Evolutionary conservation across 129 eudicot species (phyloP).

Genomic region (Daucus carota): DNA sequence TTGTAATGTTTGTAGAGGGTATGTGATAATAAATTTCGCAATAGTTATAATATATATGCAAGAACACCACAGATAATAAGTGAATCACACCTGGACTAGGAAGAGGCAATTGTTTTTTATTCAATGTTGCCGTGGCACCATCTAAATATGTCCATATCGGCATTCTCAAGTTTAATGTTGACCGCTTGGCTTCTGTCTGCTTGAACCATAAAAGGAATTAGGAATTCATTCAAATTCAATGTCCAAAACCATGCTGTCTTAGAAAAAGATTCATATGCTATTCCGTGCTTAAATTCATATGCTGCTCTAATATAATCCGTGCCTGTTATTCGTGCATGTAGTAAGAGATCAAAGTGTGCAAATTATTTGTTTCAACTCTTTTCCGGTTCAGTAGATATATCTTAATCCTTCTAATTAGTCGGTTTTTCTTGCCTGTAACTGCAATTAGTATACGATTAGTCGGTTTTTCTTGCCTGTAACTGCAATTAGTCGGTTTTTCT

Average conservation of each 20-base stretch:
- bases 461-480: neutral
- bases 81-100: constrained; percentile 57
- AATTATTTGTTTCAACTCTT: neutral
- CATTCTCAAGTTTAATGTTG: constrained; percentile 64
- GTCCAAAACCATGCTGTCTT: neutral
- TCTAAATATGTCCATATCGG: constrained; percentile 58
- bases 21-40: neutral
- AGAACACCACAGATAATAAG: neutral
- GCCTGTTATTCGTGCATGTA: neutral
- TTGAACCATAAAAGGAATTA: constrained; percentile 15
- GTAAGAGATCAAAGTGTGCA: neutral
- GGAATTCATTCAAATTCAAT: neutral
- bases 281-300: neutral
- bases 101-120: constrained; percentile 30
- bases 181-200: constrained; percentile 27
- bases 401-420: neutral
- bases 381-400: neutral
- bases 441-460: neutral
- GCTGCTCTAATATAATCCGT: neutral
- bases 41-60: neutral
- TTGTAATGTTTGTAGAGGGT: too few species aligned
- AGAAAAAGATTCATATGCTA: too few species aligned
- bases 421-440: neutral
- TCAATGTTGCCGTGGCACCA: constrained; percentile 41
- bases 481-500: neutral